Percentiles rank a stretch among this genome's conserved stretches.
Conservation (phyloP, 202 grass and related monocot species). For the Carex arenaria region DNA sequence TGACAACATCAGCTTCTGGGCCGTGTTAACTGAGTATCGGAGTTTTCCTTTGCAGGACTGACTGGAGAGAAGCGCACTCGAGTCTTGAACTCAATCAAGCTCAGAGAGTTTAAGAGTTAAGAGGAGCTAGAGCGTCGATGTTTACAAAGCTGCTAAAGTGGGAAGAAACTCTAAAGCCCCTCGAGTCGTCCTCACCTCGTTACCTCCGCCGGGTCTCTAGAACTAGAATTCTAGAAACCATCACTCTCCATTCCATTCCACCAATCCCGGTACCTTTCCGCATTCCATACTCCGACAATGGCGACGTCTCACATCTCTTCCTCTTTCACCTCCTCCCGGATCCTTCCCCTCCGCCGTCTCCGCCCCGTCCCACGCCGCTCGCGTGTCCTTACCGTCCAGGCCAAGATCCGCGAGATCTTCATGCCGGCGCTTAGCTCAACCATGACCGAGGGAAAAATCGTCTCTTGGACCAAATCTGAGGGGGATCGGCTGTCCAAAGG, state of each 20-base stretch:
- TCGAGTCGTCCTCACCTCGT: constrained; percentile 19
- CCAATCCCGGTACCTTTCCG: not conserved
- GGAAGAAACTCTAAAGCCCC: constrained; percentile 16
- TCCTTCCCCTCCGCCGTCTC: not conserved
- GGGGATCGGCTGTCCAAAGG: constrained; percentile 78
- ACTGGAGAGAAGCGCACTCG: not conserved
- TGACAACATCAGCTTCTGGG: not conserved
- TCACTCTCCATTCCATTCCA: not conserved
- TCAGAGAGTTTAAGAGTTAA: too few species aligned
- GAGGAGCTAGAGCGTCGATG: not conserved
- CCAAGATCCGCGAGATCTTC: constrained; percentile 84
- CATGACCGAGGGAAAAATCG: constrained; percentile 78
- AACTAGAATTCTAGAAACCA: too few species aligned
- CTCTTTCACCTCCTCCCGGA: constrained; percentile 1
- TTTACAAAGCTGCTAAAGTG: constrained; percentile 11
- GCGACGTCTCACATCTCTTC: constrained; percentile 28
- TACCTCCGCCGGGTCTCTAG: not conserved
- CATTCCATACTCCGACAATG: constrained; percentile 34
- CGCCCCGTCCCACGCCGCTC: not conserved
- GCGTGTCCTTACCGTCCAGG: constrained; percentile 36
- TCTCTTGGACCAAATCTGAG: constrained; percentile 74
- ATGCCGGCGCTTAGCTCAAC: constrained; percentile 77
- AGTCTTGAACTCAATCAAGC: not conserved
- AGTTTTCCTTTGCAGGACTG: not conserved
- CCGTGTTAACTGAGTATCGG: not conserved